Base-by-base conservation (phyloP, 1,284 basidiomycete genomes). In the Veloboletus limbatus region DNA sequence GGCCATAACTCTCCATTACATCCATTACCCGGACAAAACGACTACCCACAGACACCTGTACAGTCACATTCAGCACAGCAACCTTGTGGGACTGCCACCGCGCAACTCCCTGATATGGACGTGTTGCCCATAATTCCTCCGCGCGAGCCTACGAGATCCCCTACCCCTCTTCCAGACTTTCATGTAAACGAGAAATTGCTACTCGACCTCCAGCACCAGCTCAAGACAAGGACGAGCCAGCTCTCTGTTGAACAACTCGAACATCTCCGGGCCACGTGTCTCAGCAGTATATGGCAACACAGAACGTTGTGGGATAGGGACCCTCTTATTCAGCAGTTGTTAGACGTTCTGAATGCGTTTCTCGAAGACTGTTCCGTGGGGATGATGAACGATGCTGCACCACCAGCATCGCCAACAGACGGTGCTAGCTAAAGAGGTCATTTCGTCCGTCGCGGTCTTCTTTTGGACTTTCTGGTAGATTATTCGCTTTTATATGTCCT, bases 191-290 rank as follows among this genome's bases (percentile, higher is more conserved):
- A 77, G 24, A 58, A 48, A 5, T 59, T 72, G 4, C 54, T 90
- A 7, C 55, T 54, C 1, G 60, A 74, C 17, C 70, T 92, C 1
- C 65, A 71, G 48, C 45, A 60, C 10, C 67, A 71, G 43, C 63
- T 90, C 24, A 69, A 69, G 25, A 69, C 76, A 18, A 62, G 64
- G 36, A 95, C 92, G 1, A 65, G 55, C 2, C 58, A 59, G 1
- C 70, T 94, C 34, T 88, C 74, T 20, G 76, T 98, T 36, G 96
- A 99, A 60, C 85, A 97, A 64, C 78, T 99, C 3, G 95, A 98
- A 62, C 93, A 97, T 63, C 74, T 98, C 6, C 82, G 97, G 4
- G 94, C 96, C 5, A 82, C 80, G 1, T 88, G 83, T 54, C 80
- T 94, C 35, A 82, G 85, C 41, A 74, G 74, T 26, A 77, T 98